Percentiles rank a stretch among this genome's conserved stretches.
phyloP scores from a whole-genome alignment of 192 early-diverging fungal species.

The Diversispora eburnea region DNA sequence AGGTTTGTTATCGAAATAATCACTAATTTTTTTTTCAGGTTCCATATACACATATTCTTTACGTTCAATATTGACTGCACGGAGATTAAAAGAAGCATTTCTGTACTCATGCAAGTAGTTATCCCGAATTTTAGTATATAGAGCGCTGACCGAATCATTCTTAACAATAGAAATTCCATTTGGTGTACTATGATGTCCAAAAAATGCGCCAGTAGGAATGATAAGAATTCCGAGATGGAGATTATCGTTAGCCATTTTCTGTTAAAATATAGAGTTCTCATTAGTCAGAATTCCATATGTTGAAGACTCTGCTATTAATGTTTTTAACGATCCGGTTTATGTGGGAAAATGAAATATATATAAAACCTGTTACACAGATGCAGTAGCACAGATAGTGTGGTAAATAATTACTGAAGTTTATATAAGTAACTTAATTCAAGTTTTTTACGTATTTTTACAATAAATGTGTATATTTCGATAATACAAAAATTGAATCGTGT shows the following conservation, averaged over 20 bases:
- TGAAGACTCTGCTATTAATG: no score
- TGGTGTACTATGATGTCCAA: background rate
- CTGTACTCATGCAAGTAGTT: background rate
- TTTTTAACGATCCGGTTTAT: no score
- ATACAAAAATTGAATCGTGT: no score
- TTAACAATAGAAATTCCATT: constrained; percentile 15
- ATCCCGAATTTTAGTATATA: constrained; percentile 4
- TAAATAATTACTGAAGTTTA: no score
- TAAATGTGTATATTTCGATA: no score
- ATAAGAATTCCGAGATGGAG: background rate
- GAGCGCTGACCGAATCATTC: background rate
- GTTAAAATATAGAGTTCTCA: constrained; percentile 12
- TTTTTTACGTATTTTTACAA: no score
- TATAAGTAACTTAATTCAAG: no score
- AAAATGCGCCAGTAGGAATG: constrained; percentile 8
- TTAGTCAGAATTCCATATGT: background rate
- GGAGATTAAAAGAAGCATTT: constrained; percentile 4
- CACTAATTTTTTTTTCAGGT: no score
- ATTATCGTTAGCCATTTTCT: constrained; percentile 4
- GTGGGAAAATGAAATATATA: no score
- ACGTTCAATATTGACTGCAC: constrained; percentile 19
- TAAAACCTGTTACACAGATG: no score
- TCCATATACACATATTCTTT: constrained; percentile 14
- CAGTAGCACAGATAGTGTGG: no score
- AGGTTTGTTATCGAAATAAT: no score